These are phyloP conservation scores for Amorphotheca resinae DNA, from an alignment of 495 filamentous ascomycete species.

Conservation along the genomic window DNA sequence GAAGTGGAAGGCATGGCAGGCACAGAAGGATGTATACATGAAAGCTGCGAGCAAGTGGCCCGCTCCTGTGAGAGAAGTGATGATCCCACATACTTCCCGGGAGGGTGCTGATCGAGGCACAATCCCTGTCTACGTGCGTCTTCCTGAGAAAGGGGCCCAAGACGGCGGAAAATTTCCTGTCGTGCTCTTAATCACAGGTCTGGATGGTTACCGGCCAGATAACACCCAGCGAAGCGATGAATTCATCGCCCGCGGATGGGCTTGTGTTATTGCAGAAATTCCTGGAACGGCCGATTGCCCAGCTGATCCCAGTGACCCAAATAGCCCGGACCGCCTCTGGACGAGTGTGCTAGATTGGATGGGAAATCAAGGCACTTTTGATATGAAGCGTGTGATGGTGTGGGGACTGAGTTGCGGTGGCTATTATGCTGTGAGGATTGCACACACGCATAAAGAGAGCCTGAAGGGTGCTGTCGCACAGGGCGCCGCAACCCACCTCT, in stretches of 20 bases:
- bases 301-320: slow-evolving; percentile 40
- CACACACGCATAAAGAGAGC: slow-evolving; percentile 51
- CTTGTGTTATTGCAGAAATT: slow-evolving; percentile 53
- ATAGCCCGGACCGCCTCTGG: slow-evolving; percentile 44
- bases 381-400: slow-evolving; percentile 46
- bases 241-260: slow-evolving; percentile 43
- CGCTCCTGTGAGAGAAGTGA: slow-evolving; percentile 42
- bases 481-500: slow-evolving; percentile 63
- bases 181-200: slow-evolving; percentile 60
- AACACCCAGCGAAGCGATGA: slow-evolving; percentile 61
- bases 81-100: slow-evolving; percentile 43
- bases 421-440: slow-evolving; percentile 63
- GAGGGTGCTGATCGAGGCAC: slow-evolving; percentile 34
- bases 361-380: slow-evolving; percentile 41
- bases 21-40: slow-evolving; percentile 52
- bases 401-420: slow-evolving; percentile 69
- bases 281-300: slow-evolving; percentile 73
- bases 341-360: slow-evolving; percentile 57
- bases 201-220: slow-evolving; percentile 71
- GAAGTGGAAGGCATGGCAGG: slow-evolving; percentile 52
- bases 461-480: slow-evolving; percentile 54
- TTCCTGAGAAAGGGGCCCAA: slow-evolving; percentile 29
- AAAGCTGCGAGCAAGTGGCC: slow-evolving; percentile 46
- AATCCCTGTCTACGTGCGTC: slow-evolving; percentile 54
- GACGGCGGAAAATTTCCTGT: slow-evolving; percentile 32